These are phyloP conservation scores for Aspergillus kassunensis DNA, from an alignment of 495 filamentous ascomycete species.

Conservation along the genomic window DNA sequence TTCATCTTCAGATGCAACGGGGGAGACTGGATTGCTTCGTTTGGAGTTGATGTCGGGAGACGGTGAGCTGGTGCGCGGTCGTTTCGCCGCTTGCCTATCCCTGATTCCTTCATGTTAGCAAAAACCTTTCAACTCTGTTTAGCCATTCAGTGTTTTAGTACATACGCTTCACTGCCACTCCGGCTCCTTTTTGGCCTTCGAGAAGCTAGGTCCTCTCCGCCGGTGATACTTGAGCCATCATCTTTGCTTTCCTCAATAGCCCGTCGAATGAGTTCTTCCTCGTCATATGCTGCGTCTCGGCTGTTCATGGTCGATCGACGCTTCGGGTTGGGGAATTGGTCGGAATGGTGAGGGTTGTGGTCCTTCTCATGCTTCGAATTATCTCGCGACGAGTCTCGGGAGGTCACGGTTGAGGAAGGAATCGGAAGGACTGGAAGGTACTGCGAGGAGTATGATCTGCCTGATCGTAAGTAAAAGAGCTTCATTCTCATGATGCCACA, in stretches of 20 bases:
- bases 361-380: conserved; percentile 46
- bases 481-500: not conserved
- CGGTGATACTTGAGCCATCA: conserved; percentile 41
- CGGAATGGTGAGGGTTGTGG: conserved; percentile 44
- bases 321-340: conserved; percentile 53
- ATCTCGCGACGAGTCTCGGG: conserved; percentile 42
- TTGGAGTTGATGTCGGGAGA: conserved; percentile 57
- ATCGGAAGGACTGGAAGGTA: conserved; percentile 61
- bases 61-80: conserved; percentile 72
- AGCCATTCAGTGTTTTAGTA: conserved; percentile 13
- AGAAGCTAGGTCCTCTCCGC: conserved; percentile 44
- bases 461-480: conserved; percentile 25
- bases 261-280: conserved; percentile 81
- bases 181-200: conserved; percentile 76
- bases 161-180: conserved; percentile 92
- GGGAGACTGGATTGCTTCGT: conserved; percentile 42
- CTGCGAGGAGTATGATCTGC: conserved; percentile 61
- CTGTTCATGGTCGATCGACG: conserved; percentile 97
- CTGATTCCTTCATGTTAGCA: conserved; percentile 34
- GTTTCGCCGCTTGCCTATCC: conserved; percentile 53
- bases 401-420: conserved; percentile 41
- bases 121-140: not conserved
- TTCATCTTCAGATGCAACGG: conserved; percentile 70
- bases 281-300: conserved; percentile 89
- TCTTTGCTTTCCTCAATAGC: conserved; percentile 95